Evolutionary conservation across 2,329 filamentous ascomycete genomes (phyloP).

Genomic region (Penicillium sp.): DNA sequence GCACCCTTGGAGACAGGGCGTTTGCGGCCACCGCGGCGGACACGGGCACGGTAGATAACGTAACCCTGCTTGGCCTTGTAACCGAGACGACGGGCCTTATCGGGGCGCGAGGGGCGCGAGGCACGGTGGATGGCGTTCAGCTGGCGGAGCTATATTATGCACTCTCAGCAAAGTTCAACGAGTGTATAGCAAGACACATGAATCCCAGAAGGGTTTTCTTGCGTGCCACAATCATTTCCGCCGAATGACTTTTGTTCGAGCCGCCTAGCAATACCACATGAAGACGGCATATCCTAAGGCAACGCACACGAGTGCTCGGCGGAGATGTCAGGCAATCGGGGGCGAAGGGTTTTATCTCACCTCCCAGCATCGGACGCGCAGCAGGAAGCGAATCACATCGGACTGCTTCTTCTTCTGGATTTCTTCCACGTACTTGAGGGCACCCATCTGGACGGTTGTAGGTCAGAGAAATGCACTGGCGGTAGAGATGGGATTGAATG

Average conservation of each 20-base stretch:
- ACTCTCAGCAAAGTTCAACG: conserved; percentile 99
- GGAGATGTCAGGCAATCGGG: conserved; percentile 40
- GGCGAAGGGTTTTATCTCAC: conserved; percentile 51
- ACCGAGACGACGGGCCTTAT: conserved; percentile 99
- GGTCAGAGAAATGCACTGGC: conserved; percentile 19
- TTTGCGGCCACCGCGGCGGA: conserved; percentile 99
- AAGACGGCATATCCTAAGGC: conserved; percentile 33
- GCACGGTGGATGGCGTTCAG: conserved; percentile 99
- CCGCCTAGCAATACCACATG: conserved; percentile 35
- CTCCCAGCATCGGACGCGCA: conserved; percentile 99
- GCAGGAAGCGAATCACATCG: conserved; percentile 99
- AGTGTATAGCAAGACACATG: conserved; percentile 83
- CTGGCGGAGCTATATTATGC: conserved; percentile 99
- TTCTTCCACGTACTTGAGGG: conserved; percentile 99
- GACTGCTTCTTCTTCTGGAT: conserved; percentile 99
- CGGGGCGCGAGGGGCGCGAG: conserved; percentile 94
- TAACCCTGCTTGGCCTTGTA: conserved; percentile 99
- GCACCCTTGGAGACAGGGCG: conserved; percentile 94
- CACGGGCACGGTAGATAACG: conserved; percentile 99
- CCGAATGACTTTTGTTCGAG: conserved; percentile 35
- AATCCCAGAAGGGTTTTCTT: conserved; percentile 28
- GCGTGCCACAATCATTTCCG: conserved; percentile 50
- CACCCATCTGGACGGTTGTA: conserved; percentile 73
- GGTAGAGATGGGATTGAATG: conserved; percentile 1
- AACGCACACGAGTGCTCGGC: conserved; percentile 39